Base-by-base conservation (phyloP, 2,329 filamentous ascomycete species). In the Trichophyton mentagrophytes region DNA sequence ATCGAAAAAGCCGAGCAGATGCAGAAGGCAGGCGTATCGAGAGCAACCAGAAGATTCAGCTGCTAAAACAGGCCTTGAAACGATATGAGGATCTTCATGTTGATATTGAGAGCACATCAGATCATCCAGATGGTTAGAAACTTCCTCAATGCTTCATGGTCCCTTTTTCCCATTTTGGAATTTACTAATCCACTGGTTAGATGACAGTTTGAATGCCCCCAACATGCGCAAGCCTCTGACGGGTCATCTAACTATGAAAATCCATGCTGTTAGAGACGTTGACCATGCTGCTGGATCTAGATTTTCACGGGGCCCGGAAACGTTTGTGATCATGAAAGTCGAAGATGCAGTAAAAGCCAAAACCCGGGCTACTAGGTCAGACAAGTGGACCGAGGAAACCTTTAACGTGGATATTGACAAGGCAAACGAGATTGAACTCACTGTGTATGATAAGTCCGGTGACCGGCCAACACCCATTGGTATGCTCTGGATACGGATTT, bases 31-130 rank as follows among this genome's bases (percentile, higher is more conserved):
- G 90, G 70, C 84, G 88, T 61, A 87, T 95, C 63, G 93, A 99
- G 77, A 97, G 92, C 77, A 96, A 91, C 73, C 92, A 97, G 74
- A 99, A 99, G 78, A 96, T 99, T 57, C 86, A 96, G 68, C 81
- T 99, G 65, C 79, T 99, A 66, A 96, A 95, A 77, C 91, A 97
- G 77, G 91, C 93, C 57, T 80, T 99, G 71, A 95, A 96, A 77
- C 82, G 92, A 81, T 99, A 99, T 69, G 92, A 96, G 73, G 93
- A 97, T 74, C 82, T 99, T 60, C 92, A 99, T 70, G 90, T 99
- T 63, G 92, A 96, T 70, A 87, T 95, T 69, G 90, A 96, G 66
- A 80, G 77, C 67, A 81, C 82, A 3, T 78, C 85, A 47, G 90
- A 95, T 70, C 83, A 83, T 38, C 82, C 84, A 59, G 91, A 96